A percentile compares a stretch with the other conserved stretches of the same genome.
Conservation (phyloP, 164 flowering plant genomes). For the Umbellularia californica region DNA sequence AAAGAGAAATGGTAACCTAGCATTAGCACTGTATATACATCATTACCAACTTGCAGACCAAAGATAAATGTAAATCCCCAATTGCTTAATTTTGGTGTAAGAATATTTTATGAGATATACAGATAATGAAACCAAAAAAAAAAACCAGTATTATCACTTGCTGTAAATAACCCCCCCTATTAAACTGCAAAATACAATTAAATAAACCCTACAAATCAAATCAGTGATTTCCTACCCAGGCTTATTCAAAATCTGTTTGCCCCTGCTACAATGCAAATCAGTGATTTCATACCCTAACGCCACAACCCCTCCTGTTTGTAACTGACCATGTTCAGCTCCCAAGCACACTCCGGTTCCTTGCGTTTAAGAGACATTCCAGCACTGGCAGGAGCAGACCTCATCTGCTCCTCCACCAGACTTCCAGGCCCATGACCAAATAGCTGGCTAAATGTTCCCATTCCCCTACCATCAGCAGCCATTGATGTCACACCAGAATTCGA, state of each 20-base stretch:
- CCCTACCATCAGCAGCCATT: constrained; percentile 35
- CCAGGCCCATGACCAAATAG: constrained; percentile 34
- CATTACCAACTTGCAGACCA: not conserved
- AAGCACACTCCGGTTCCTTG: constrained; percentile 75
- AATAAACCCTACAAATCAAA: not conserved
- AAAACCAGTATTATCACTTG: not conserved
- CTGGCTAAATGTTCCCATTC: constrained; percentile 28
- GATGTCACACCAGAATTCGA: constrained; percentile 43
- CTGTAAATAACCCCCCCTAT: not conserved
- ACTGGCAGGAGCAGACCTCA: constrained; percentile 39
- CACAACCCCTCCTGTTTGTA: constrained; percentile 60
- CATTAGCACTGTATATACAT: too few relatives aligned
- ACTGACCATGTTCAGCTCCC: constrained; percentile 43
- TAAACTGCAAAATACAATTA: too few relatives aligned
- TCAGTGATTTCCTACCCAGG: not conserved
- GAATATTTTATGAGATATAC: not conserved
- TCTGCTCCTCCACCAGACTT: constrained; percentile 42
- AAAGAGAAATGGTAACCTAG: too few relatives aligned
- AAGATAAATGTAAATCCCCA: not conserved
- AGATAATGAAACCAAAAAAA: not conserved
- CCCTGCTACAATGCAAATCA: not conserved
- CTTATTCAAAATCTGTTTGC: not conserved
- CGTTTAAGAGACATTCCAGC: constrained; percentile 52
- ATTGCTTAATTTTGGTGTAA: not conserved
- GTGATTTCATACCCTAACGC: constrained; percentile 15